phyloP scores from a whole-genome alignment of 148 eudicot genomes.

The Camellia granthamiana region DNA sequence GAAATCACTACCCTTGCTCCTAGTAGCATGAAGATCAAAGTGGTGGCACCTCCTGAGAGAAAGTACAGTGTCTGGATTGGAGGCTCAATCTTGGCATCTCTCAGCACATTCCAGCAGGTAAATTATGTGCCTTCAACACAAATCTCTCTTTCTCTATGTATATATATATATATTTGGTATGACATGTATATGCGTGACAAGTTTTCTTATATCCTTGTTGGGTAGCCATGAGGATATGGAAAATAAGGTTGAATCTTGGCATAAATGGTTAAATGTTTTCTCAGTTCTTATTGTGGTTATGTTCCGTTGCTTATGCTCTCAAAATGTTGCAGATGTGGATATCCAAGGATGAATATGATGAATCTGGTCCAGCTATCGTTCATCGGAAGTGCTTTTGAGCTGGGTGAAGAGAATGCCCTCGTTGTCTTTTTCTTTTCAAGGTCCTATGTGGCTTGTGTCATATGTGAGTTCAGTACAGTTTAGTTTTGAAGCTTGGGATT shows the following conservation, averaged over 20 bases:
- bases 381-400: constrained; percentile 27
- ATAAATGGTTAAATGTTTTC: background rate
- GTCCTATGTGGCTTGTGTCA: constrained; percentile 4
- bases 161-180: background rate
- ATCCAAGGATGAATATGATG: constrained; percentile 29
- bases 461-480: constrained; percentile 3
- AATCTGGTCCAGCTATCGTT: constrained; percentile 26
- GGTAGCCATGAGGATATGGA: background rate
- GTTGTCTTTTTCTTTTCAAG: background rate
- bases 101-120: constrained; percentile 33
- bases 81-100: constrained; percentile 27
- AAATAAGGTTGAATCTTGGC: background rate
- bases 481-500: constrained; percentile 13
- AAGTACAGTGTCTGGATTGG: constrained; percentile 31
- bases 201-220: background rate
- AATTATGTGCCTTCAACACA: background rate
- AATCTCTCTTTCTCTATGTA: too few species aligned
- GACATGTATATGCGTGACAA: background rate
- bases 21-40: constrained; percentile 31
- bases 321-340: constrained; percentile 24
- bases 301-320: constrained; percentile 2
- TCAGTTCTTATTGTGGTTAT: background rate
- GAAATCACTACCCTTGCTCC: constrained; percentile 31
- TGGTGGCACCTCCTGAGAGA: constrained; percentile 29
- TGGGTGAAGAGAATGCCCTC: background rate